phyloP scores from a whole-genome alignment of 2,329 filamentous ascomycete genomes.

The Colletotrichum sp. region DNA sequence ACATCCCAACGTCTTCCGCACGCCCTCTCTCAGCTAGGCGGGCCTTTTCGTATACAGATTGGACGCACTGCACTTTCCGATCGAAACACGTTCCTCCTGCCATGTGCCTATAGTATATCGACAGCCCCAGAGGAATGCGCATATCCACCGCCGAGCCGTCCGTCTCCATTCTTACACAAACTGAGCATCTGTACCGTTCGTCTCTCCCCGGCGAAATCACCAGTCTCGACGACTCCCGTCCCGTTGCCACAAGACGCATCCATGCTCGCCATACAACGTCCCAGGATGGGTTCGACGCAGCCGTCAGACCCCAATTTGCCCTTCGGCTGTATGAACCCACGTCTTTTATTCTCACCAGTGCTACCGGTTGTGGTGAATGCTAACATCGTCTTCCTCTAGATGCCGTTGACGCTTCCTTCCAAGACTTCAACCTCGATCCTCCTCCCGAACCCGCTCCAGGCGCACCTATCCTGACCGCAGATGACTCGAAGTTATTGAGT shows the following conservation, averaged over 20 bases:
- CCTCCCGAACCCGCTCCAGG: conserved; percentile 70
- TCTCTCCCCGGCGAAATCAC: not conserved
- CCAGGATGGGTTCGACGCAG: conserved; percentile 65
- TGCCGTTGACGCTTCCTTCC: conserved; percentile 44
- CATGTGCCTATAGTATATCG: conserved; percentile 17
- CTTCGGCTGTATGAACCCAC: conserved; percentile 68
- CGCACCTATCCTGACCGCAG: conserved; percentile 68
- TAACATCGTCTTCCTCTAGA: conserved; percentile 38
- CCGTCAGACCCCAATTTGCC: conserved; percentile 61
- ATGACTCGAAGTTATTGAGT: conserved; percentile 62
- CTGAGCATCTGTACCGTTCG: not conserved
- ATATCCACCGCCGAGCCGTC: conserved; percentile 5
- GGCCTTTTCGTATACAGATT: not conserved
- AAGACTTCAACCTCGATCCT: conserved; percentile 55
- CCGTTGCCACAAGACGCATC: conserved; percentile 40
- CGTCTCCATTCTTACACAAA: conserved; percentile 7
- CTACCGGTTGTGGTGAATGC: not conserved
- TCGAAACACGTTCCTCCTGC: conserved; percentile 6
- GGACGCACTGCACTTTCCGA: not conserved
- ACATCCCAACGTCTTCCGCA: not conserved
- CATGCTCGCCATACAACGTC: conserved; percentile 64
- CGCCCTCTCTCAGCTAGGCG: not conserved
- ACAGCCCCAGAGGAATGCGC: conserved; percentile 19
- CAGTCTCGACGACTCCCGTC: conserved; percentile 10
- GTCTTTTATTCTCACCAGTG: not conserved